Evolutionary conservation across 495 filamentous ascomycete species (phyloP), one percentile per base, ranked within the genome.

Genomic region (Lophiostoma macrostomum): DNA sequence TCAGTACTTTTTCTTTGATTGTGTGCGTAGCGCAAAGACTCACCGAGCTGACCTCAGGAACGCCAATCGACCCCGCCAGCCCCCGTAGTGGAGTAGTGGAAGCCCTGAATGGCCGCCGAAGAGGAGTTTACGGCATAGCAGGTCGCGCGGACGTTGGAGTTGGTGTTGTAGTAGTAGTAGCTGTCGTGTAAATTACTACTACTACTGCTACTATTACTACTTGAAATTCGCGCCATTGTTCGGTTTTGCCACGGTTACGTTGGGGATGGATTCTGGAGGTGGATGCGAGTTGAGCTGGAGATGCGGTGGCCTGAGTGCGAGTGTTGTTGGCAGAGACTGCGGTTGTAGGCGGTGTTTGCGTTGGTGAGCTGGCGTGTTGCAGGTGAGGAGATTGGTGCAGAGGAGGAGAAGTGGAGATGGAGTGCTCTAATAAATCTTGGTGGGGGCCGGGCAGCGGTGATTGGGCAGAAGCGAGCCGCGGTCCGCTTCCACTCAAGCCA

Each of bases 81-180:
- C 74, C 79, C 77, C 71, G 88, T 90, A 86, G 89, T 86, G 81
- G 84, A 91, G 81, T 95, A 96, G 75, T 95, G 90, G 74, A 93
- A 90, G 55, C 86, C 86, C 65, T 85, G 80, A 60, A 93, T 79
- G 51, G 78, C 69, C 49, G 73, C 69, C 55, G 76, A 75, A 50
- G 58, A 69, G 45, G 74, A 66, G 54, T 77, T 71, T 61, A 84
- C 81, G 55, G 72, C 74, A 75, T 95, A 96, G 78, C 87, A 91
- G 70, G 84, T 90, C 70, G 90, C 90, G 69, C 88, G 81, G 67
- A 90, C 80, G 65, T 83, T 84, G 71, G 75, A 67, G 63, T 36
- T 57, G 11, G 45, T 6, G n/a, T 52, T 14, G 59, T 58, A 48
- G 36, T 53, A 54, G 70, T 73, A 48, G 36, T 53, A 54, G 70